Conservation (phyloP, 768 basidiomycete species). For the Tulasnella calospora region DNA sequence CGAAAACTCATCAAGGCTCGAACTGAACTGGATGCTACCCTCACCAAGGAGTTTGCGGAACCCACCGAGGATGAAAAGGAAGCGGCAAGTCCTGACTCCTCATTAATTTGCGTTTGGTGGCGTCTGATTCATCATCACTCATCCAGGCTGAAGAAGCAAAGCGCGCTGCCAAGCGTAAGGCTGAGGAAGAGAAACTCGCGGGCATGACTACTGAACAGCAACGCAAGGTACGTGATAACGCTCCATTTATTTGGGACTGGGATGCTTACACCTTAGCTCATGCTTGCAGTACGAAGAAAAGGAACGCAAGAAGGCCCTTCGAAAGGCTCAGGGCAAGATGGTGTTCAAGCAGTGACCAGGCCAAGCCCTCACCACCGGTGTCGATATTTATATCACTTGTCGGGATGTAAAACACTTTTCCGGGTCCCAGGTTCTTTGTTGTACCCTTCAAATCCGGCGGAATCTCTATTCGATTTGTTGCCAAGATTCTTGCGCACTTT, state of each 20-base stretch:
- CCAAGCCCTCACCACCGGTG: background rate
- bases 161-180: constrained; percentile 64
- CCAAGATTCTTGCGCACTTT: background rate
- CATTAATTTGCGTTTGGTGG: background rate
- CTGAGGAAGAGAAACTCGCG: constrained; percentile 66
- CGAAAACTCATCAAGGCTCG: constrained; percentile 68
- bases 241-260: background rate
- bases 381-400: background rate
- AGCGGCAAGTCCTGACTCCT: constrained; percentile 44
- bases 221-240: constrained; percentile 55
- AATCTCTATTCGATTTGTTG: background rate
- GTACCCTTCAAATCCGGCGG: background rate
- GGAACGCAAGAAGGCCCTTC: constrained; percentile 65
- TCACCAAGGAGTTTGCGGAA: constrained; percentile 54
- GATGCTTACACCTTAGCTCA: constrained; percentile 9
- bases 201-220: constrained; percentile 75
- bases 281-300: constrained; percentile 56
- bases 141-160: constrained; percentile 51
- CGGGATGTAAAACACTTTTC: background rate
- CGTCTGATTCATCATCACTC: background rate
- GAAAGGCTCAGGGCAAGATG: constrained; percentile 44
- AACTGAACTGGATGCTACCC: constrained; percentile 61
- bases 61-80: constrained; percentile 60
- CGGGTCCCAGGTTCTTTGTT: background rate
- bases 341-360: constrained; percentile 12